These are phyloP conservation scores for Inonotus obliquus DNA, from an alignment of 1,284 basidiomycete genomes.

Conservation along the genomic window DNA sequence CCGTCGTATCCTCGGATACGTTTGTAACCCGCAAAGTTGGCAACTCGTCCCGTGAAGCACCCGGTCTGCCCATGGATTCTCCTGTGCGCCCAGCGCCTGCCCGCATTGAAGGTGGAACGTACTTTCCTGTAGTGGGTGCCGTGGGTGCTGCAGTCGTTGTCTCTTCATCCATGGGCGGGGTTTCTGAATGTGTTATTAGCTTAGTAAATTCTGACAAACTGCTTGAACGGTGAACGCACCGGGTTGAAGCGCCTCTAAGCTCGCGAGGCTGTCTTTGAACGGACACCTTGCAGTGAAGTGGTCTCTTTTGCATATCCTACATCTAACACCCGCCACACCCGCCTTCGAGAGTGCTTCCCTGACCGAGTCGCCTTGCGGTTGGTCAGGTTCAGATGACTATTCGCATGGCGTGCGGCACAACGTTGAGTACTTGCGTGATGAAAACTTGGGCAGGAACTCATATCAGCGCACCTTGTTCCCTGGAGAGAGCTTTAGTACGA, in stretches of 20 bases:
- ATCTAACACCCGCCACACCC: constrained; percentile 86
- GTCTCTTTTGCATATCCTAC: constrained; percentile 93
- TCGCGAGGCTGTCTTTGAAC: constrained; percentile 90
- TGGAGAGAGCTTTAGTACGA: constrained; percentile 79
- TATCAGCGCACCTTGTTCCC: constrained; percentile 68
- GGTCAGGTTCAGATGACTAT: constrained; percentile 64
- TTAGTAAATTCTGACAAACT: not conserved
- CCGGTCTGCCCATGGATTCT: constrained; percentile 72
- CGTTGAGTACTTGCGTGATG: not conserved
- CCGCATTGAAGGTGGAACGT: constrained; percentile 91
- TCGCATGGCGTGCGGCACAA: not conserved
- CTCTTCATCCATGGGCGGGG: constrained; percentile 46
- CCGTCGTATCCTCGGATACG: constrained; percentile 92
- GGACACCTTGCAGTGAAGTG: constrained; percentile 99
- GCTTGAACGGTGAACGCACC: not conserved
- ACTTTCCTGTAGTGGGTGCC: constrained; percentile 64
- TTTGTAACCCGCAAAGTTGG: constrained; percentile 98
- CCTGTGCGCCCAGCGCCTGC: constrained; percentile 57
- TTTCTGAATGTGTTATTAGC: constrained; percentile 26
- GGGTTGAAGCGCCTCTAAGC: constrained; percentile 56
- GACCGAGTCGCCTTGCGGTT: constrained; percentile 64
- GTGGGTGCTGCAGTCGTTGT: constrained; percentile 34
- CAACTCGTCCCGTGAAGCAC: constrained; percentile 76
- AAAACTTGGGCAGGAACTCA: not conserved
- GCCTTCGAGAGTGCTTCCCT: constrained; percentile 66